A percentile compares a stretch with the other conserved stretches of the same genome.
Conservation (phyloP, 768 basidiomycete species). For the Mycena galopus region DNA sequence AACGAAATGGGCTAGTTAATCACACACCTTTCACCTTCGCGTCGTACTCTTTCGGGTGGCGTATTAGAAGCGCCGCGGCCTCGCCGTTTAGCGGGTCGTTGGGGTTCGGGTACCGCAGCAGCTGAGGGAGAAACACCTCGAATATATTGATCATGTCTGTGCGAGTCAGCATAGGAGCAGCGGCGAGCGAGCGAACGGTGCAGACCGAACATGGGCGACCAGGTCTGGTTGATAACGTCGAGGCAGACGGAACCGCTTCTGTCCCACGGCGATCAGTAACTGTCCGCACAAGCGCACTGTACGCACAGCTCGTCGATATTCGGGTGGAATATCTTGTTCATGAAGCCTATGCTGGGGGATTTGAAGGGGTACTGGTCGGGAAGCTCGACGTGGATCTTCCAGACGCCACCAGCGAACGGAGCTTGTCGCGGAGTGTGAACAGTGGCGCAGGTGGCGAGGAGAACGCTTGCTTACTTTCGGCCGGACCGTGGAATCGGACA, state of each 20-base stretch:
- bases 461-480: conserved; percentile 84
- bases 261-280: conserved; percentile 31
- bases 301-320: conserved; percentile 98
- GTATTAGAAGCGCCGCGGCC: conserved; percentile 96
- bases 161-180: conserved; percentile 9
- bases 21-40: conserved; percentile 88
- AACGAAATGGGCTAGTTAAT: neutral
- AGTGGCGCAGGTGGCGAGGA: conserved; percentile 10
- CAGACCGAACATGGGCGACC: conserved; percentile 99
- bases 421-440: conserved; percentile 61
- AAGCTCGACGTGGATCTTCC: conserved; percentile 99
- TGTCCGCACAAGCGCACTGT: conserved; percentile 13
- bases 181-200: conserved; percentile 28
- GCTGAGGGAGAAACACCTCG: conserved; percentile 96
- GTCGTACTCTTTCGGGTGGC: conserved; percentile 97
- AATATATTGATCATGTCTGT: conserved; percentile 99
- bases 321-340: conserved; percentile 99
- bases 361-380: conserved; percentile 99
- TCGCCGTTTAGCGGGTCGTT: conserved; percentile 98
- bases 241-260: conserved; percentile 98
- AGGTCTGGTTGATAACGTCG: conserved; percentile 99
- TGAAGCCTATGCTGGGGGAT: conserved; percentile 98
- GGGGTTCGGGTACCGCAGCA: conserved; percentile 97
- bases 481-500: conserved; percentile 93
- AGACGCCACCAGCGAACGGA: conserved; percentile 96